Evolutionary conservation across 2,329 filamentous ascomycete species (phyloP).

Genomic region (Blastomyces gilchristii): DNA sequence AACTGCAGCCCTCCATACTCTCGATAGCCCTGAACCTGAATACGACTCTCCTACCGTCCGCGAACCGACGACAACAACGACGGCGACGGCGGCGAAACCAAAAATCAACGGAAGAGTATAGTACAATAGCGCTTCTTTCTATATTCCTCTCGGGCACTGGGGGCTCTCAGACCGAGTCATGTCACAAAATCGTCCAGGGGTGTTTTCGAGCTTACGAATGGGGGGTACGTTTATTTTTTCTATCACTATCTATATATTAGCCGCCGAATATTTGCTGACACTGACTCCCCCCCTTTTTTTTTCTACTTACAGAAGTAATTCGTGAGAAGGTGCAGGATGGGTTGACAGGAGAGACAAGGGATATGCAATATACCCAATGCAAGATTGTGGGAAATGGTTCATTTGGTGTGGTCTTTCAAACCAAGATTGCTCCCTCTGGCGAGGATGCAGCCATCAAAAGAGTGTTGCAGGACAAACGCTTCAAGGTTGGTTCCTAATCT

Average conservation of each 20-base stretch:
- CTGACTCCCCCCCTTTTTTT: slow-evolving; percentile 12
- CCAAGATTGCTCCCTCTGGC: slow-evolving; percentile 92
- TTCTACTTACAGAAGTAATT: slow-evolving; percentile 67
- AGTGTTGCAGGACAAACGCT: slow-evolving; percentile 96
- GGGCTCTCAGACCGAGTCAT: slow-evolving; percentile 43
- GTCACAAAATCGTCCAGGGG: slow-evolving; percentile 85
- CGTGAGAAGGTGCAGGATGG: slow-evolving; percentile 99
- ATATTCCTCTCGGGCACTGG: slow-evolving; percentile 16
- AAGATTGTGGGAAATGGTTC: slow-evolving; percentile 99
- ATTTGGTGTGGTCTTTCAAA: slow-evolving; percentile 98
- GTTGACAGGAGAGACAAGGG: slow-evolving; percentile 87
- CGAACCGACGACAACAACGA: not conserved
- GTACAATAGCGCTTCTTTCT: not conserved
- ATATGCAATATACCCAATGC: slow-evolving; percentile 97
- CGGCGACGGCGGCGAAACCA: too few species aligned
- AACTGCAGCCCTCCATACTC: slow-evolving; percentile 35
- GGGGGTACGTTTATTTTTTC: slow-evolving; percentile 61
- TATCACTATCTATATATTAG: not conserved
- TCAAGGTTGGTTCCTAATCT: slow-evolving; percentile 60
- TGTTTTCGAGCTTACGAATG: slow-evolving; percentile 85
- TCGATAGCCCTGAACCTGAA: slow-evolving; percentile 28
- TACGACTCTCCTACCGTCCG: not conserved
- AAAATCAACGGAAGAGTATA: too few species aligned
- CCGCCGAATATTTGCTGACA: slow-evolving; percentile 7
- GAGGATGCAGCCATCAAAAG: slow-evolving; percentile 99